phyloP scores from a whole-genome alignment of 2,329 filamentous ascomycete species.

The Ophiostoma triangulosporum region DNA sequence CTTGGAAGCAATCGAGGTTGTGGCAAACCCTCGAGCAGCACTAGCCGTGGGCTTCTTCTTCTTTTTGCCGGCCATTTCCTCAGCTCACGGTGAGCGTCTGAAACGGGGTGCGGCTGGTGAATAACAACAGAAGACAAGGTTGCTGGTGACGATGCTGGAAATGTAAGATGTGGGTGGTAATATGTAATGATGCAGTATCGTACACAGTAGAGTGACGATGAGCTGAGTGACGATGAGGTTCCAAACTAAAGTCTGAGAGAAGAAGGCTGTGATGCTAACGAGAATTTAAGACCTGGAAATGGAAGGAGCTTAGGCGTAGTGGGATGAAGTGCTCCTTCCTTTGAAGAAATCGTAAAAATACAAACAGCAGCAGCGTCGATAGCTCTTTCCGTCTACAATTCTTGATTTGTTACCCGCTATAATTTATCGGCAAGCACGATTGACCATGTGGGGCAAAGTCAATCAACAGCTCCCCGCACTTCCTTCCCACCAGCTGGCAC shows the following conservation, averaged over 20 bases:
- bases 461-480: conserved; percentile 9
- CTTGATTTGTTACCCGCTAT: conserved; percentile 8
- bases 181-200: neutral
- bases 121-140: neutral
- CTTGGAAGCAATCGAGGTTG: conserved; percentile 81
- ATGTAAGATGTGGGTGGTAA: neutral
- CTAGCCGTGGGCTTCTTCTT: conserved; percentile 86
- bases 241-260: neutral
- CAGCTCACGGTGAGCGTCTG: conserved; percentile 4
- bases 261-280: neutral
- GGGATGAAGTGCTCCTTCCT: neutral
- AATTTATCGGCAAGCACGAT: neutral
- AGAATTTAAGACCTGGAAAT: neutral
- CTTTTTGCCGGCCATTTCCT: conserved; percentile 62
- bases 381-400: neutral
- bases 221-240: neutral
- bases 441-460: neutral
- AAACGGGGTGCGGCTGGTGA: conserved; percentile 6
- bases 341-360: neutral
- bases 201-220: neutral
- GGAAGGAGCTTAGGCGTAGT: neutral
- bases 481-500: neutral
- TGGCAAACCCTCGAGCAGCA: conserved; percentile 84
- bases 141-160: neutral
- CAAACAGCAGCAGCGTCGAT: conserved; percentile 1